Percentiles rank a stretch among this genome's conserved stretches.
Conservation (phyloP, 805 yeast species). For the Jamesozyma piceae region DNA sequence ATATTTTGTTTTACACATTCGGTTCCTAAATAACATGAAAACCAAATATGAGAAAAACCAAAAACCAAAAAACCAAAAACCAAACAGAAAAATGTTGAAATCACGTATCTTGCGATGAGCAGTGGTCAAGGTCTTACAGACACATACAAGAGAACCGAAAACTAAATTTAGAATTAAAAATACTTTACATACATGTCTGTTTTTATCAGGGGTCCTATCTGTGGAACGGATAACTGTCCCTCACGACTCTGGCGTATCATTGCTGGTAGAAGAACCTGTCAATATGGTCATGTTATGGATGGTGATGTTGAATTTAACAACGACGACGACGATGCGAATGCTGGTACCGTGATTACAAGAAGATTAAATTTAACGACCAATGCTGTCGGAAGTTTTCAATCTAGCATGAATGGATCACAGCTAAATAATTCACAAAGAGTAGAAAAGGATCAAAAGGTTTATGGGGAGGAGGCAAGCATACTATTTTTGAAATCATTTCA, state of each 20-base stretch:
- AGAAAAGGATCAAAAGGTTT: conserved; percentile 23
- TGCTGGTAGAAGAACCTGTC: conserved; percentile 79
- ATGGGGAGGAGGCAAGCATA: conserved; percentile 41
- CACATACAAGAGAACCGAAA: too few relatives aligned
- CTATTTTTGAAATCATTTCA: conserved; percentile 43
- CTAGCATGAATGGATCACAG: conserved; percentile 26
- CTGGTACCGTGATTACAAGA: conserved; percentile 38
- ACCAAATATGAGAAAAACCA: too few relatives aligned
- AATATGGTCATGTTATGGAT: conserved; percentile 81
- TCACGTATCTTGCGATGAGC: too few relatives aligned
- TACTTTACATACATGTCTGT: too few relatives aligned
- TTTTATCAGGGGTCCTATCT: conserved; percentile 66
- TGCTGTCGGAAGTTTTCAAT: conserved; percentile 33
- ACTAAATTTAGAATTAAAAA: too few relatives aligned
- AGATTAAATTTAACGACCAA: conserved; percentile 45
- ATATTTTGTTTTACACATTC: too few relatives aligned
- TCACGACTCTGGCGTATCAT: conserved; percentile 61
- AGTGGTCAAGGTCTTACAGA: too few relatives aligned
- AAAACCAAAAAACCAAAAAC: too few relatives aligned
- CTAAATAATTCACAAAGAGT: conserved; percentile 11
- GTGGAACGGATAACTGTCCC: conserved; percentile 87
- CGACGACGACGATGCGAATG: conserved; percentile 60
- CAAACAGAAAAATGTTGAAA: too few relatives aligned
- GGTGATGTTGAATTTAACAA: conserved; percentile 73
- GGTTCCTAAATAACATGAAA: too few relatives aligned